These are phyloP conservation scores for Russula compacta DNA, from an alignment of 768 basidiomycete species.

Conservation along the genomic window DNA sequence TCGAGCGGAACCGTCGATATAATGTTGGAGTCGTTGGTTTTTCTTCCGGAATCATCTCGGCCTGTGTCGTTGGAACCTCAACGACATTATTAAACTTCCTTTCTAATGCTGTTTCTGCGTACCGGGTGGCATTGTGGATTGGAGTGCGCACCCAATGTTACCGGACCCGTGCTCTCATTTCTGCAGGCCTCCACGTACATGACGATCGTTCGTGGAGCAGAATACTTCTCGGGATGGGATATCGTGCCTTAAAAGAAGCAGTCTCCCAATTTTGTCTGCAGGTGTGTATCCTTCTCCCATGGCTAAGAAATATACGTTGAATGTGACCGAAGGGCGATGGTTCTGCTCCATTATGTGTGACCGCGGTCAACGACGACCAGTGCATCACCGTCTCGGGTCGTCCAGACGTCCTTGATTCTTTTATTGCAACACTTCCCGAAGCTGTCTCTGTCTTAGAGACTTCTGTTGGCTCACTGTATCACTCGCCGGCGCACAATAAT, in stretches of 20 bases:
- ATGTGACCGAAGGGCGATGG: constrained; percentile 13
- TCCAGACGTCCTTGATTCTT: constrained; percentile 40
- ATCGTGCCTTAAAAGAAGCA: constrained; percentile 22
- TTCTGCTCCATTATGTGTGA: constrained; percentile 33
- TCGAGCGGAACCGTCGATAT: constrained; percentile 30
- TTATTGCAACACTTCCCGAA: constrained; percentile 32
- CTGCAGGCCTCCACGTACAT: constrained; percentile 17
- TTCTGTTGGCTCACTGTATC: constrained; percentile 45
- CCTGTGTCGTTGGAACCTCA: constrained; percentile 43
- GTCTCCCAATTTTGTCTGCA: constrained; percentile 23
- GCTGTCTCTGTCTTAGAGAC: constrained; percentile 34
- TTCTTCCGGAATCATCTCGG: constrained; percentile 49
- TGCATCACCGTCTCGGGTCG: constrained; percentile 51
- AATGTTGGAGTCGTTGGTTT: constrained; percentile 38
- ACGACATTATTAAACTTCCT: constrained; percentile 34
- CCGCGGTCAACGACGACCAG: constrained; percentile 39
- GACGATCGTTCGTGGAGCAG: constrained; percentile 38
- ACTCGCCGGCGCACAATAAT: constrained; percentile 30
- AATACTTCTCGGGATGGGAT: constrained; percentile 31
- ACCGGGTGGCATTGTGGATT: constrained; percentile 45
- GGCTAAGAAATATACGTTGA: constrained; percentile 14
- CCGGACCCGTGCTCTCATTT: constrained; percentile 16
- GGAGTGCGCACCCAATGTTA: constrained; percentile 36
- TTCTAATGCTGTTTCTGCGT: constrained; percentile 36
- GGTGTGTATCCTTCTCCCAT: constrained; percentile 16